phyloP scores from a whole-genome alignment of 139 green algal genomes.

The Asterochloris erici region DNA sequence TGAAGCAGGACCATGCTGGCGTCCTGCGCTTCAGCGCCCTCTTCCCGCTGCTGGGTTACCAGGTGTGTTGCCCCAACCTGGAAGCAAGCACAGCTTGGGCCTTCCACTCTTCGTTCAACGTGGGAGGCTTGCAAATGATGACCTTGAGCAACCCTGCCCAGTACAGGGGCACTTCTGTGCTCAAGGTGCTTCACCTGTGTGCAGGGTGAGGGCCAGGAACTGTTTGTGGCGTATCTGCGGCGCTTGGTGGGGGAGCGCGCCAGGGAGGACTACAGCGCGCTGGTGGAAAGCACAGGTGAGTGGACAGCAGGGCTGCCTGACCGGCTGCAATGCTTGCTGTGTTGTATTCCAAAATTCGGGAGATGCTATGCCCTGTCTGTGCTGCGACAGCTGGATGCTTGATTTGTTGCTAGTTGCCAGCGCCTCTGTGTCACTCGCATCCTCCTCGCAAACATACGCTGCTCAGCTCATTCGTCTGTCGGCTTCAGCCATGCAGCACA shows the following conservation, averaged over 20 bases:
- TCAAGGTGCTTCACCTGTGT: background rate
- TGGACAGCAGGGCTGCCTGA: too few species aligned
- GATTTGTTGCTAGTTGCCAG: too few species aligned
- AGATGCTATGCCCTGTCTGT: too few species aligned
- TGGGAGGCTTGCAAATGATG: background rate
- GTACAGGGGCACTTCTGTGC: too few species aligned
- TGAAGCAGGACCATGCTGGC: constrained; percentile 49
- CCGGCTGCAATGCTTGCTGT: too few species aligned
- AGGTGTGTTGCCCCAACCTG: constrained; percentile 21
- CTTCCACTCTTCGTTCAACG: background rate
- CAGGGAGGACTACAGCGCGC: constrained; percentile 44
- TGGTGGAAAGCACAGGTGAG: constrained; percentile 46
- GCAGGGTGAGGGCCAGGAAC: constrained; percentile 64
- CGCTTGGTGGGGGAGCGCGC: constrained; percentile 43
- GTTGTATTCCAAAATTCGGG: too few species aligned
- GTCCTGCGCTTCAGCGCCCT: constrained; percentile 78
- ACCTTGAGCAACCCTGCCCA: background rate
- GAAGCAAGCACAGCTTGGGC: background rate
- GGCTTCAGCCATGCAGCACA: background rate
- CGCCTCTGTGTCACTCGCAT: too few species aligned
- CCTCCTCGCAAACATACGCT: too few species aligned
- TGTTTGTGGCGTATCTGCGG: constrained; percentile 59
- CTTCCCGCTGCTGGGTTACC: constrained; percentile 69
- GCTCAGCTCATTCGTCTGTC: too few species aligned
- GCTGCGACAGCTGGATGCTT: too few species aligned